Evolutionary conservation across 345 rosid genomes (phyloP).

Genomic region (Populus alba): DNA sequence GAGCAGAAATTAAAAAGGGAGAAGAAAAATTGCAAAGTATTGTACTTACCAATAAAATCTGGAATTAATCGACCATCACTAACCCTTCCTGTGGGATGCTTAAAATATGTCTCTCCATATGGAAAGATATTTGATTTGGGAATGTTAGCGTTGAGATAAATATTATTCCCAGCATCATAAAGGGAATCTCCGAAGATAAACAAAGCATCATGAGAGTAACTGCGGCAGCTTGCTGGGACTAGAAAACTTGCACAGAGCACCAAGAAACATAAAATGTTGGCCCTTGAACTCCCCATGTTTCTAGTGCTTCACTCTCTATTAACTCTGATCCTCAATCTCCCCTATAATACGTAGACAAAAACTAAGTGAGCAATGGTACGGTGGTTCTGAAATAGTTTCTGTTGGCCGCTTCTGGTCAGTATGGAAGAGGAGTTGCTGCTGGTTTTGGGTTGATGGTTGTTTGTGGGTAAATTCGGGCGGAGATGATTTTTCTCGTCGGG

Average conservation of each 20-base stretch:
- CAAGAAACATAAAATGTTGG: background rate
- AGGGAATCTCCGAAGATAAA: background rate
- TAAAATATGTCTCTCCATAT: background rate
- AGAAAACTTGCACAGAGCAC: background rate
- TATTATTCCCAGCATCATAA: background rate
- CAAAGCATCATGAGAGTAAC: background rate
- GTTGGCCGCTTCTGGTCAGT: no score
- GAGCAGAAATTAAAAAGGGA: no score
- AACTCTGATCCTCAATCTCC: background rate
- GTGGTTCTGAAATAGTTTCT: no score
- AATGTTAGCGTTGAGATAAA: background rate
- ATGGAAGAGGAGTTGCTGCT: no score
- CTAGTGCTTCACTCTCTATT: background rate
- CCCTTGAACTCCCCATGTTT: background rate
- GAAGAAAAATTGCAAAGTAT: background rate
- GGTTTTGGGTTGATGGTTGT: no score
- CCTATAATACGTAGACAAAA: no score
- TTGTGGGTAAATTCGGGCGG: no score
- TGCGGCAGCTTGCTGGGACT: background rate
- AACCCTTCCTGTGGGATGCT: background rate
- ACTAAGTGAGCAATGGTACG: no score
- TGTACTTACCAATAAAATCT: conserved; percentile 14
- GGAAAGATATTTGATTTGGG: background rate
- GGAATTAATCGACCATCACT: background rate
- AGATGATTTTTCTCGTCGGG: no score